These are phyloP conservation scores for Periconia sp. DNA, from an alignment of 2,329 filamentous ascomycete species.

Conservation along the genomic window DNA sequence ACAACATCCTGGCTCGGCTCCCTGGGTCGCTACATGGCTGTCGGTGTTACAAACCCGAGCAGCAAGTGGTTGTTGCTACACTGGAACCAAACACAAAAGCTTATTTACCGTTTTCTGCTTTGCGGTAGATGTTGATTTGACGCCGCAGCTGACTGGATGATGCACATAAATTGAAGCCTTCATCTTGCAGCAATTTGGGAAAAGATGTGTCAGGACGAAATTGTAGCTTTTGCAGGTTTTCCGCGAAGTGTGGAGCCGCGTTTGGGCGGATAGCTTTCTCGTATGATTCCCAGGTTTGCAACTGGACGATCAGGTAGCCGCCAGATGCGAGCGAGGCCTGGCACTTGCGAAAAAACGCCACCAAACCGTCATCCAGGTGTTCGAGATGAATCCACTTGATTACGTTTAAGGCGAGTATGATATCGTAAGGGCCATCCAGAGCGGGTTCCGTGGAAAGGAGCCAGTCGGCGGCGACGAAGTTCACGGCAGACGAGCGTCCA, in stretches of 20 bases:
- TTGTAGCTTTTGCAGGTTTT: slow-evolving; percentile 25
- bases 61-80: neutral
- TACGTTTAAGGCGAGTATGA: slow-evolving; percentile 43
- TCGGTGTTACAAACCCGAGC: neutral
- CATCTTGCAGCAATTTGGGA: slow-evolving; percentile 26
- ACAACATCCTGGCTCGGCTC: slow-evolving; percentile 1
- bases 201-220: slow-evolving; percentile 40
- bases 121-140: slow-evolving; percentile 38
- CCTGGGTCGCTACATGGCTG: neutral
- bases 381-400: slow-evolving; percentile 45
- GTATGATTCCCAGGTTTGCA: slow-evolving; percentile 42
- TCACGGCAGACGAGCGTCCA: slow-evolving; percentile 16
- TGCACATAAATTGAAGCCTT: slow-evolving; percentile 27
- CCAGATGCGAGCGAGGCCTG: slow-evolving; percentile 26
- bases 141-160: slow-evolving; percentile 35
- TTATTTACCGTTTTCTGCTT: slow-evolving; percentile 12
- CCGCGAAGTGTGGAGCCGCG: slow-evolving; percentile 35
- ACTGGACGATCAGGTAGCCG: slow-evolving; percentile 37
- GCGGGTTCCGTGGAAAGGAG: slow-evolving; percentile 26
- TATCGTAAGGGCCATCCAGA: slow-evolving; percentile 31
- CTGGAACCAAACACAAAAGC: slow-evolving; percentile 5
- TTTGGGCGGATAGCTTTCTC: slow-evolving; percentile 36
- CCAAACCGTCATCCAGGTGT: slow-evolving; percentile 37
- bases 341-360: slow-evolving; percentile 37
- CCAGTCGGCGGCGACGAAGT: slow-evolving; percentile 39